Evolutionary conservation across 2,329 filamentous ascomycete species (phyloP).

Genomic region (Phoma sp.): DNA sequence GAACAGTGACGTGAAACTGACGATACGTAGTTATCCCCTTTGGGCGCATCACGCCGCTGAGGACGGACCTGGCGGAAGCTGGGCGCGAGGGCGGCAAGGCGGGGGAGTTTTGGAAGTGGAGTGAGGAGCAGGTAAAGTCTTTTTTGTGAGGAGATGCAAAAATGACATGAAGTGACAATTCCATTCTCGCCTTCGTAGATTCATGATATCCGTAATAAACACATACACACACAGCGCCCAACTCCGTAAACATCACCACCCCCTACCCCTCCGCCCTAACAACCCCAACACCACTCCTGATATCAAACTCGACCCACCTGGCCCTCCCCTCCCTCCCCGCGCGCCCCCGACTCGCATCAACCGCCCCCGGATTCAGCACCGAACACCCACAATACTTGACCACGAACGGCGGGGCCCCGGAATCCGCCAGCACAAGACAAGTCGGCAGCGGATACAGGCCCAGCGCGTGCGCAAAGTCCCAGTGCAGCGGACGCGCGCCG

Average conservation of each 20-base stretch:
- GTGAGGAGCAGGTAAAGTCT: constrained; percentile 43
- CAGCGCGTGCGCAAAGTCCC: constrained; percentile 81
- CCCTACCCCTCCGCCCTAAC: constrained; percentile 34
- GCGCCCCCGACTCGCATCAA: constrained; percentile 66
- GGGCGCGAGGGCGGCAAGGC: constrained; percentile 37
- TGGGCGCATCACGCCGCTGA: constrained; percentile 44
- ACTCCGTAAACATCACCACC: too few relatives aligned
- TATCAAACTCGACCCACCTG: constrained; percentile 84
- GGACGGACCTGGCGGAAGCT: constrained; percentile 35
- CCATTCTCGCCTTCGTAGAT: too few relatives aligned
- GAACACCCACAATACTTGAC: constrained; percentile 94
- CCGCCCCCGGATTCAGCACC: constrained; percentile 87
- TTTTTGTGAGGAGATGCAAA: constrained; percentile 13
- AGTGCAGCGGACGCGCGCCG: constrained; percentile 79
- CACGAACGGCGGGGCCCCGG: constrained; percentile 80
- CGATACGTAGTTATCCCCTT: constrained; percentile 54
- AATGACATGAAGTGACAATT: too few relatives aligned
- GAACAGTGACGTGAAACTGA: neutral
- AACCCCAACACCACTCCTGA: constrained; percentile 34
- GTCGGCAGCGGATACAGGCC: constrained; percentile 90
- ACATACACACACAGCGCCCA: neutral
- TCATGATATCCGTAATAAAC: neutral
- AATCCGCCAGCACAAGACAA: constrained; percentile 80
- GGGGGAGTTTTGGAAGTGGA: constrained; percentile 55
- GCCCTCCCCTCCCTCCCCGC: constrained; percentile 70